Conservation (phyloP, 1,139 yeast genomes). For the Petasospora rhodanensis region DNA sequence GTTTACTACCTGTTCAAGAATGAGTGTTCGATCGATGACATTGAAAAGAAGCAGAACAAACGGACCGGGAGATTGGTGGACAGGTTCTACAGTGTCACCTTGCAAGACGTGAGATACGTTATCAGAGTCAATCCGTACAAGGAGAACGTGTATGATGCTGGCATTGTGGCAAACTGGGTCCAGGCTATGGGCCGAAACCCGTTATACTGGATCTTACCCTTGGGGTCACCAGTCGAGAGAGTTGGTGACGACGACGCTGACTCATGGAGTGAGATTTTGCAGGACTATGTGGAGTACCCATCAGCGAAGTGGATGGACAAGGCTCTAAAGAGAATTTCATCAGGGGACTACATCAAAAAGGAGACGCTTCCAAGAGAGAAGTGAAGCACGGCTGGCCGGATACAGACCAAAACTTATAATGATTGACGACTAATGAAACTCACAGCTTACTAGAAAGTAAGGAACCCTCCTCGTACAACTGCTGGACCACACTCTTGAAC, state of each 20-base stretch:
- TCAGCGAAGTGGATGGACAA: too few species aligned
- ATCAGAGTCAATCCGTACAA: conserved; percentile 22
- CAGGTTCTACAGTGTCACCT: conserved; percentile 11
- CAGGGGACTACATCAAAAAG: too few species aligned
- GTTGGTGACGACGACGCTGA: too few species aligned
- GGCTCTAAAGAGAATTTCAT: too few species aligned
- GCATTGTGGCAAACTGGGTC: conserved; percentile 22
- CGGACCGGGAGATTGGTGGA: conserved; percentile 11
- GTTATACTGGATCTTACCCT: conserved; percentile 18
- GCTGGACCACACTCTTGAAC: conserved; percentile 39
- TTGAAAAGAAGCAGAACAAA: conserved; percentile 21
- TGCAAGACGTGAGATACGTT: conserved; percentile 22
- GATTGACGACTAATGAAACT: too few species aligned
- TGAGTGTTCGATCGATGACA: conserved; percentile 41
- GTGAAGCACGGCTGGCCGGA: too few species aligned
- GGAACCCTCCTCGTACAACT: conserved; percentile 57
- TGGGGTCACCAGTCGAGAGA: conserved; percentile 14
- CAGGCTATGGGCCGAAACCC: conserved; percentile 21
- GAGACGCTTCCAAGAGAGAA: too few species aligned
- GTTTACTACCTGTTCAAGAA: conserved; percentile 37
- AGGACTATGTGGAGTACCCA: too few species aligned
- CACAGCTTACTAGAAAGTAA: too few species aligned
- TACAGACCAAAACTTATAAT: too few species aligned
- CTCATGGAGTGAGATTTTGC: too few species aligned
- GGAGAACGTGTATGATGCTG: conserved; percentile 28